Evolutionary conservation across 192 early-diverging fungal genomes (phyloP), one percentile per base, ranked within the genome.

Genomic region (Chytriomyces sp.): DNA sequence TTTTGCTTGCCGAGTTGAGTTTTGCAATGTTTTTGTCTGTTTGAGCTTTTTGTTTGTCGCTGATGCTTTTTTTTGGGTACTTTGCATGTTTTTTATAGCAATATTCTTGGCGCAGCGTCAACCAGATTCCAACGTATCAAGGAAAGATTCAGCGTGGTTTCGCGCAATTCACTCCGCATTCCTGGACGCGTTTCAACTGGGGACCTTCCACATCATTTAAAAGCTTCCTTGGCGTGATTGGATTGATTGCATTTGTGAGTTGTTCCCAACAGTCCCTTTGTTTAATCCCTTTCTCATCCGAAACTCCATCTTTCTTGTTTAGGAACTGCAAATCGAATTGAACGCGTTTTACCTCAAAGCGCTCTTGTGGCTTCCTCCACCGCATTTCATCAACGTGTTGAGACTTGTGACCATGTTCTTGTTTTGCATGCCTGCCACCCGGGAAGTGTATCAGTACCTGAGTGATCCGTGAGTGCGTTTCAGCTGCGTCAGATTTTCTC

Each of bases 301-400:
- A 18, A 61, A 50, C 67, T 28, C 50, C 64, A 61, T 26, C 16
- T 63, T 8, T 70, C 71, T 4, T 73, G 4, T 63, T 1, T 77
- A 92, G 93, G 91, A 91, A 65, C 79, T 93, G 60, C 87, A 88
- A 76, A 90, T 88, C 69, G 97, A 98, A 79, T 82, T 98, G 46
- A 97, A 98, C 73, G 93, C 92, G 45, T 98, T 98, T 78, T 98
- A 97, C 68, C 85, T 98, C 48, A 98, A 98, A 84, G 92, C 91
- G 65, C 89, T 98, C 26, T 83, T 97, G 45, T 98, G 96, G 95
- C 79, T 97, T 35, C 94, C 97, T 24, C 92, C 94, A 16, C 91
- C 93, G 72, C 93, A 97, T 84, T 85, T 85, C 50, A 78, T 97
- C 67, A 95, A 96, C 64, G 87, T 91, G 8, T 85, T 84, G 45